Evolutionary conservation across 2,329 filamentous ascomycete species (phyloP).

Genomic region (Ramularia collo-cygni): DNA sequence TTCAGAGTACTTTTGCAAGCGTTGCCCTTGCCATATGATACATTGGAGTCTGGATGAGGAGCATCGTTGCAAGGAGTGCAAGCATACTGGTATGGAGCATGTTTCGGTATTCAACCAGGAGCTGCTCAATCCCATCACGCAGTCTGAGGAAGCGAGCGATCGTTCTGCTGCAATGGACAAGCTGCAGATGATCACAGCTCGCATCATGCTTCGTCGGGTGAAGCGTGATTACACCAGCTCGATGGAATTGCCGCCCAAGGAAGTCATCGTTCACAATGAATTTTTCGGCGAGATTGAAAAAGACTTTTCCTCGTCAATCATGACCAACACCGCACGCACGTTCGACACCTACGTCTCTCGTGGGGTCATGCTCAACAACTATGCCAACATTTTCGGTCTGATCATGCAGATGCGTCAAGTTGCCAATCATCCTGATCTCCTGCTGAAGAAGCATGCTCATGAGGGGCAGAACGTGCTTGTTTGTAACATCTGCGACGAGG

Average conservation of each 20-base stretch:
- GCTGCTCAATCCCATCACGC: constrained; percentile 69
- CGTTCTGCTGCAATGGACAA: constrained; percentile 70
- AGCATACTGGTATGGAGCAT: constrained; percentile 57
- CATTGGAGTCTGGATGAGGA: constrained; percentile 76
- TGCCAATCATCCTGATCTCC: constrained; percentile 89
- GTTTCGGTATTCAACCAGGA: constrained; percentile 92
- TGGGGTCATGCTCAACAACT: constrained; percentile 90
- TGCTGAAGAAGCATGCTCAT: constrained; percentile 78
- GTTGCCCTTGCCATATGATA: constrained; percentile 70
- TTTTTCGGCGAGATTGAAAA: constrained; percentile 96
- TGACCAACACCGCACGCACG: constrained; percentile 79
- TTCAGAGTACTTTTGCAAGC: constrained; percentile 88
- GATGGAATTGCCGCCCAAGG: constrained; percentile 95
- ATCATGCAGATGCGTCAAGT: constrained; percentile 99
- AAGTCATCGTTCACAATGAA: constrained; percentile 84
- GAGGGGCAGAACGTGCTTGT: constrained; percentile 85
- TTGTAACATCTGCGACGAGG: constrained; percentile 93
- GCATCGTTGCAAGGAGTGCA: constrained; percentile 64
- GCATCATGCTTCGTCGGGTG: constrained; percentile 91
- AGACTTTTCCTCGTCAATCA: constrained; percentile 92
- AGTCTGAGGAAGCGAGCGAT: constrained; percentile 39
- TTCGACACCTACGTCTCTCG: constrained; percentile 95
- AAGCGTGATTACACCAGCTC: constrained; percentile 90
- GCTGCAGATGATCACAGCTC: constrained; percentile 78
- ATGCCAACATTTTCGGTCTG: constrained; percentile 96